These are phyloP conservation scores for Allium sativum DNA, from an alignment of 106 monocot species.

Conservation along the genomic window DNA sequence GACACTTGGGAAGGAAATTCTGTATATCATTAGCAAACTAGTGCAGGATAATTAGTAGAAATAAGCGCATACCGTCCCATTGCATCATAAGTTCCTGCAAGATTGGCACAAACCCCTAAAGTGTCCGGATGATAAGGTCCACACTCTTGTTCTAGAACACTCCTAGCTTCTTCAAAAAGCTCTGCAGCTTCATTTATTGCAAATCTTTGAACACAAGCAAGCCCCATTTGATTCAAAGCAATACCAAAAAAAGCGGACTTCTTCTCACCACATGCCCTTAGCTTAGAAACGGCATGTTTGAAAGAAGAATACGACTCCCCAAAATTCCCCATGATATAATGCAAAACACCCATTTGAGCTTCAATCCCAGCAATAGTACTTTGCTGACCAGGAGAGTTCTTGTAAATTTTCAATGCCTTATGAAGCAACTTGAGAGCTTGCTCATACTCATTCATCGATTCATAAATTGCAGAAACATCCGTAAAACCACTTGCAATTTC, in stretches of 20 bases:
- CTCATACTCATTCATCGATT: slow-evolving; percentile 70
- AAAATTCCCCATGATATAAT: slow-evolving; percentile 69
- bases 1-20: too few relatives aligned
- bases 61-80: slow-evolving; percentile 75
- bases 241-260: slow-evolving; percentile 77
- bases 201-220: slow-evolving; percentile 64
- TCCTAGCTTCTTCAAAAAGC: slow-evolving; percentile 68
- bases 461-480: slow-evolving; percentile 76
- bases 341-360: slow-evolving; percentile 80
- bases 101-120: slow-evolving; percentile 85
- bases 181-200: slow-evolving; percentile 78
- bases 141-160: slow-evolving; percentile 59
- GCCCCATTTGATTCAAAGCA: slow-evolving; percentile 91
- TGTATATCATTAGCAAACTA: too few relatives aligned
- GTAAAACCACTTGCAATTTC: slow-evolving; percentile 72
- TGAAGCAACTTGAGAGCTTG: slow-evolving; percentile 77
- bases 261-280: slow-evolving; percentile 73
- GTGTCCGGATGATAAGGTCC: slow-evolving; percentile 89
- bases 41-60: neutral
- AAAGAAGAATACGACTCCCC: slow-evolving; percentile 49
- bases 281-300: slow-evolving; percentile 52
- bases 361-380: slow-evolving; percentile 83
- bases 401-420: slow-evolving; percentile 65
- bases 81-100: slow-evolving; percentile 94
- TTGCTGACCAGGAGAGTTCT: slow-evolving; percentile 64